phyloP scores from a whole-genome alignment of 2,329 filamentous ascomycete species.

The Dothideomycetidae sp. region DNA sequence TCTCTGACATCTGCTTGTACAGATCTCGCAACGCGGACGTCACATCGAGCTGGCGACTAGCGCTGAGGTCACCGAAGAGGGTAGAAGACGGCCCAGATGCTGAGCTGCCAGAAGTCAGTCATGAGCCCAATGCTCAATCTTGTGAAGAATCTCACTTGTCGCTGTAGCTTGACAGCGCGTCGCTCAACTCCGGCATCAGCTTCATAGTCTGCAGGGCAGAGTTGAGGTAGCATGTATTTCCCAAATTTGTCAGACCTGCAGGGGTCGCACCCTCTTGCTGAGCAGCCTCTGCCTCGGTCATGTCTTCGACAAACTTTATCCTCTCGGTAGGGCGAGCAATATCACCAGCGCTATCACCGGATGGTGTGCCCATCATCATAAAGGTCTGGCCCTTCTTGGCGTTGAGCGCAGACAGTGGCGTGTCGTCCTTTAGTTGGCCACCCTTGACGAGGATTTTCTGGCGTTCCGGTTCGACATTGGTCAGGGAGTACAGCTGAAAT shows the following conservation, averaged over 20 bases:
- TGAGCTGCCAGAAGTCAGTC: conserved; percentile 15
- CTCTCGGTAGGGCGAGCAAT: conserved; percentile 60
- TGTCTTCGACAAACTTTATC: conserved; percentile 87
- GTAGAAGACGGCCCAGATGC: conserved; percentile 21
- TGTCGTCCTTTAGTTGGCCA: conserved; percentile 89
- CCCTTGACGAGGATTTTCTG: conserved; percentile 95
- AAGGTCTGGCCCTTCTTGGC: conserved; percentile 76
- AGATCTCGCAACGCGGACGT: conserved; percentile 65
- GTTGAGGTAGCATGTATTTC: conserved; percentile 98
- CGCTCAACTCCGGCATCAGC: conserved; percentile 78
- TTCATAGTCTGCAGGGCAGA: conserved; percentile 87
- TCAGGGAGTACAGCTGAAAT: conserved; percentile 86
- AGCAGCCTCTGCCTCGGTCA: conserved; percentile 87
- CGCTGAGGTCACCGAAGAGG: conserved; percentile 39
- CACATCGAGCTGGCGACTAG: conserved; percentile 51
- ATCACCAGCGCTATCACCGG: conserved; percentile 46
- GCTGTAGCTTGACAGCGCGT: conserved; percentile 54
- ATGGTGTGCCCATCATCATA: conserved; percentile 93
- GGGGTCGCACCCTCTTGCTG: conserved; percentile 71
- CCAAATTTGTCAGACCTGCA: conserved; percentile 77
- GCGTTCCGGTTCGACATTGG: conserved; percentile 86
- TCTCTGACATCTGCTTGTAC: conserved; percentile 80
- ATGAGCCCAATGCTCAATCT: not conserved
- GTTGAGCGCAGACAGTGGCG: conserved; percentile 66
- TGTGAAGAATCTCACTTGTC: conserved; percentile 22